A percentile compares a stretch with the other conserved stretches of the same genome.
Conservation (phyloP, 108 stramenopile species). For the Fistulifera solaris region DNA sequence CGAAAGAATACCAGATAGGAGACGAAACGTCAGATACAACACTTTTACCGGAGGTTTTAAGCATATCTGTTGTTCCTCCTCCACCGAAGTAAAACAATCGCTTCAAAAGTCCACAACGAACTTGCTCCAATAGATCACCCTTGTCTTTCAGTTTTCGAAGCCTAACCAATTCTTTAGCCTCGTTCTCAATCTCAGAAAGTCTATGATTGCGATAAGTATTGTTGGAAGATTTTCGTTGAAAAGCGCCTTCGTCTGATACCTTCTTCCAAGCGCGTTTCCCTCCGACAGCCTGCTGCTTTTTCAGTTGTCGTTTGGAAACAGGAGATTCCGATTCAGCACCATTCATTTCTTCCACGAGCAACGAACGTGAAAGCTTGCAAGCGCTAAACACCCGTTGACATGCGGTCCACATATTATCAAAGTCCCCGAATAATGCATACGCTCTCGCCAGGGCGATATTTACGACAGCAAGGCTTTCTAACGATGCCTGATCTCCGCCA, state of each 20-base stretch:
- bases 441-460: constrained; percentile 53
- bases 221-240: constrained; percentile 51
- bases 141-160: constrained; percentile 8
- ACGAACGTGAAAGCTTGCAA: constrained; percentile 1
- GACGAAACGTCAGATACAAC: background rate
- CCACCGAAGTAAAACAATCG: constrained; percentile 66
- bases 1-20: constrained; percentile 9
- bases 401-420: constrained; percentile 19
- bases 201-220: constrained; percentile 64
- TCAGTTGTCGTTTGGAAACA: background rate
- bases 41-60: background rate
- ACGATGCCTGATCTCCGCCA: constrained; percentile 26
- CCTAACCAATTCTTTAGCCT: constrained; percentile 33
- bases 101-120: constrained; percentile 20
- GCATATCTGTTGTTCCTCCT: constrained; percentile 59
- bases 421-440: constrained; percentile 43
- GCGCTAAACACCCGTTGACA: constrained; percentile 13
- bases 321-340: background rate
- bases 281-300: constrained; percentile 1
- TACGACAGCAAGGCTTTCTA: constrained; percentile 48
- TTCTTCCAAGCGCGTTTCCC: constrained; percentile 47
- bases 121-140: constrained; percentile 11
- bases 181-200: constrained; percentile 47
- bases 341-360: background rate
- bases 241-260: background rate